phyloP scores from a whole-genome alignment of 176 grass and related monocot genomes.

The Phyllostachys edulis region DNA sequence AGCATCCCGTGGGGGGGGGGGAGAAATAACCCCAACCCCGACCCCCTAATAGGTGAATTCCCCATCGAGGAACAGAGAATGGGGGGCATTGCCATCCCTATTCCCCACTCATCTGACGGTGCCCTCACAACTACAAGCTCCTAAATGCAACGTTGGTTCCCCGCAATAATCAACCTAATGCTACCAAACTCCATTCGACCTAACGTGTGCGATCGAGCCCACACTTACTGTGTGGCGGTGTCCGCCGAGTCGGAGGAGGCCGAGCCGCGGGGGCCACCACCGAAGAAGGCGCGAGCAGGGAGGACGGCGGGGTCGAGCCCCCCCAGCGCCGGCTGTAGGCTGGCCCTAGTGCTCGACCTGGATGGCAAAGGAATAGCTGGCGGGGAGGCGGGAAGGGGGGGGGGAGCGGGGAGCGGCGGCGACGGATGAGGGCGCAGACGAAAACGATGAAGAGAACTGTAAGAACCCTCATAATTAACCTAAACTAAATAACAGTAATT shows the following conservation, averaged over 20 bases:
- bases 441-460: slow-evolving; percentile 89
- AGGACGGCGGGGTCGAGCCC: slow-evolving; percentile 18
- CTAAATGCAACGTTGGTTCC: background rate
- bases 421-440: slow-evolving; percentile 69
- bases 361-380: slow-evolving; percentile 33
- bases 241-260: background rate
- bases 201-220: background rate
- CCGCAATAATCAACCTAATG: background rate
- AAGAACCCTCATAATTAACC: no score
- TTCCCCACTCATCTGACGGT: no score
- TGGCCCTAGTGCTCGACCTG: background rate
- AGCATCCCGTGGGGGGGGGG: no score
- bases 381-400: background rate
- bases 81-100: no score
- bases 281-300: slow-evolving; percentile 25
- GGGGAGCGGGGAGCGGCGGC: background rate
- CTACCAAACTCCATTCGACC: no score
- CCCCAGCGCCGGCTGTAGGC: background rate
- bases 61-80: no score
- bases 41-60: no score
- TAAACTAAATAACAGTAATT: no score
- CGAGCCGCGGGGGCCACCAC: background rate
- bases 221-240: slow-evolving; percentile 11
- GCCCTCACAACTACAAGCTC: no score
- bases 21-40: no score